Evolutionary conservation across 768 basidiomycete species (phyloP), one percentile per base, ranked within the genome.

Genomic region (Lentinus tigrinus): DNA sequence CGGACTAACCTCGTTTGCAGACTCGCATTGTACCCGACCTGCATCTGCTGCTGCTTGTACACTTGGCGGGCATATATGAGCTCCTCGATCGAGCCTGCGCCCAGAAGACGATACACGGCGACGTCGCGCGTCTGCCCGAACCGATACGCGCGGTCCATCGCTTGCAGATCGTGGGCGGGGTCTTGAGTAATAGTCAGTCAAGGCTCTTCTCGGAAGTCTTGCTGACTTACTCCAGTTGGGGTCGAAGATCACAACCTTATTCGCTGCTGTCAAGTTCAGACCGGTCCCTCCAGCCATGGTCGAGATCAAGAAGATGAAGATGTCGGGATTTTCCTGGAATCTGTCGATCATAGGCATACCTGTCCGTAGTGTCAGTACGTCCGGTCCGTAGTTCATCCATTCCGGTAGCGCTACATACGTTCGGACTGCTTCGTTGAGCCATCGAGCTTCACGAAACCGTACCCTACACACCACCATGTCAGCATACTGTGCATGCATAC

Each of bases 31-130:
- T 95, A 95, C 0, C 85, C 93, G 46, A 93, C 92, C n/a, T 85
- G 84, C 90, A 93, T 93, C 67, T 93, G 90, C 68, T 95, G 94
- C 62, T 94, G 92, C 69, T 95, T 95, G 73, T 95, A 95, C 21
- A 96, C 82, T 67, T 95, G 93, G 13, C 93, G 84, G 0, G 89
- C 89, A 65, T 94, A 94, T 19, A 94, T 92, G 42, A 93, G 73
- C 68, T 95, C 93, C 66, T 95, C 93, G 13, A 95, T 79, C 7
- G 91, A 91, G 3, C 94, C 93, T 3, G 92, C 91, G 0, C 89
- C 92, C 16, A 96, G 77, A 7, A 96, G 78, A 36, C 94, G 83
- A 65, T 85, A 93, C 1, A 95, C 93, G 1, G 82, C 78, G 21
- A 96, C 94, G 65, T 95, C 88, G 19, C 93, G 87, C 1, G 81